phyloP scores from a whole-genome alignment of 2,329 filamentous ascomycete genomes.

The Sclerotinia glacialis region DNA sequence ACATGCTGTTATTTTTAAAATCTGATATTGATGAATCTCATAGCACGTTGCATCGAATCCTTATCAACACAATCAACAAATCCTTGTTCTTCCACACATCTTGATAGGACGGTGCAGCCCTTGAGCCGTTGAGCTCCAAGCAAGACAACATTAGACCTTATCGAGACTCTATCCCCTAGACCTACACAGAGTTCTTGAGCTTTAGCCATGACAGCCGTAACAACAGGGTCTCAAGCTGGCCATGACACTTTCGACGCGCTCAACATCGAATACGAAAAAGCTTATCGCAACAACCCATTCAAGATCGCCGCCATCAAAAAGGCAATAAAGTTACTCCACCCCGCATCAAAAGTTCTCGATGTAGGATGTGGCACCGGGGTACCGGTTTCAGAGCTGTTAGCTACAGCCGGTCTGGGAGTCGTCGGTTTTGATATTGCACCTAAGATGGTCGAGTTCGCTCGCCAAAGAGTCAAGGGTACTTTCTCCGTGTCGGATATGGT shows the following conservation, averaged over 20 bases:
- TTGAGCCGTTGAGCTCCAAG: not conserved
- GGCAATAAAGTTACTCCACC: conserved; percentile 5
- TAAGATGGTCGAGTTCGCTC: conserved; percentile 29
- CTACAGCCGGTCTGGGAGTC: conserved; percentile 29
- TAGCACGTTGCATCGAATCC: not conserved
- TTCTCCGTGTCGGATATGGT: conserved; percentile 28
- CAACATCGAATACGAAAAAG: conserved; percentile 22
- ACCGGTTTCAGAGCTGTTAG: conserved; percentile 34
- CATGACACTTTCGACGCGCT: conserved; percentile 26
- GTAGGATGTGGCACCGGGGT: conserved; percentile 41
- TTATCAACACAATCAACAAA: not conserved
- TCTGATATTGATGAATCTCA: not conserved
- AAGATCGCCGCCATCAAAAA: conserved; percentile 5
- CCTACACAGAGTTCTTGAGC: not conserved
- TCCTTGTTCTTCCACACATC: not conserved
- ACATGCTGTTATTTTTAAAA: not conserved
- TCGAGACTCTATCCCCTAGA: not conserved
- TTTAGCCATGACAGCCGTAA: conserved; percentile 21
- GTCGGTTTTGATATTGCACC: conserved; percentile 40
- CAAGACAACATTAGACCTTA: not conserved
- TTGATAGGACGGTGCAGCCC: not conserved
- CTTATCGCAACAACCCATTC: conserved; percentile 17
- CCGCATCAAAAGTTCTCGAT: conserved; percentile 32
- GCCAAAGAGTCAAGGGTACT: conserved; percentile 24
- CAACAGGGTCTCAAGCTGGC: conserved; percentile 28